phyloP scores from a whole-genome alignment of 2,329 filamentous ascomycete species.

The Thelonectria blattea region DNA sequence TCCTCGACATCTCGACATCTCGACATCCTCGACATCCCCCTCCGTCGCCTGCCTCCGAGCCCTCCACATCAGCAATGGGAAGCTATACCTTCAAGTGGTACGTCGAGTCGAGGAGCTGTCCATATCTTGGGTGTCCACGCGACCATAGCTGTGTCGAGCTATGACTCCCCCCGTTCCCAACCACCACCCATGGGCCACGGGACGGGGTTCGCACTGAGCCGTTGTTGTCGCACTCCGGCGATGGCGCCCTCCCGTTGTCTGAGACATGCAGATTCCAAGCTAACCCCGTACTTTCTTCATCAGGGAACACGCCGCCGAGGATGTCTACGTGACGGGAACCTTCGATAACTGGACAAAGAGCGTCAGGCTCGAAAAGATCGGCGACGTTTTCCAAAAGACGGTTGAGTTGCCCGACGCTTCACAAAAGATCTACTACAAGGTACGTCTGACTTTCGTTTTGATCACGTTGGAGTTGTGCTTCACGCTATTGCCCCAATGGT shows the following conservation, averaged over 20 bases:
- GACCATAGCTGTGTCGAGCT: slow-evolving; percentile 24
- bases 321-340: slow-evolving; percentile 93
- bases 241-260: slow-evolving; percentile 18
- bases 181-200: background rate
- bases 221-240: background rate
- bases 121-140: slow-evolving; percentile 5
- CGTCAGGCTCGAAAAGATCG: slow-evolving; percentile 79
- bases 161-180: slow-evolving; percentile 1
- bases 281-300: slow-evolving; percentile 24
- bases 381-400: slow-evolving; percentile 77
- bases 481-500: slow-evolving; percentile 5
- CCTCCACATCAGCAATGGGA: slow-evolving; percentile 56
- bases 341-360: slow-evolving; percentile 95
- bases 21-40: slow-evolving; percentile 12
- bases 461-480: background rate
- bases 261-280: slow-evolving; percentile 30
- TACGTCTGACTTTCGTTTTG: slow-evolving; percentile 48
- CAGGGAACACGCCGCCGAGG: slow-evolving; percentile 83
- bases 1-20: slow-evolving; percentile 10
- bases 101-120: slow-evolving; percentile 40
- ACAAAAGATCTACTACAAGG: slow-evolving; percentile 93
- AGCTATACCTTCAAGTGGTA: slow-evolving; percentile 76
- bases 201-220: background rate
- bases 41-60: slow-evolving; percentile 23
- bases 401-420: slow-evolving; percentile 71